These are phyloP conservation scores for Telopea speciosissima DNA, from an alignment of 177 flowering plant species.

Conservation along the genomic window DNA sequence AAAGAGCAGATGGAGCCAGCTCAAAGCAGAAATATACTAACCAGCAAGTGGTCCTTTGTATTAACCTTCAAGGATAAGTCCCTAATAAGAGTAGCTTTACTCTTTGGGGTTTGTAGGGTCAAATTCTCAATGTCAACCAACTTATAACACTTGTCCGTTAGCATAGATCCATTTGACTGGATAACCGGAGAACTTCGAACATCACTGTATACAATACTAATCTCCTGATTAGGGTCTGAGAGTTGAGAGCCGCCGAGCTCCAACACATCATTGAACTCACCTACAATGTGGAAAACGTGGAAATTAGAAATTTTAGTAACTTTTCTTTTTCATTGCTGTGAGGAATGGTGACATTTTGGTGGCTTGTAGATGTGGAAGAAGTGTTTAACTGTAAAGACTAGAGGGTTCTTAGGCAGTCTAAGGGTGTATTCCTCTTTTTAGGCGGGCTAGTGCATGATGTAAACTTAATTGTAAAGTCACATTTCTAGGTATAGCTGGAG, in stretches of 20 bases:
- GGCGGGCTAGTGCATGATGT: too few species aligned
- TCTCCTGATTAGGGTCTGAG: constrained; percentile 38
- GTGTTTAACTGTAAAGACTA: too few species aligned
- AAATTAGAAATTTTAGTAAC: constrained; percentile 3
- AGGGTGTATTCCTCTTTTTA: too few species aligned
- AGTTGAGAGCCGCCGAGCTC: constrained; percentile 33
- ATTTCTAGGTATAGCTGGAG: too few species aligned
- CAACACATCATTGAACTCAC: constrained; percentile 94
- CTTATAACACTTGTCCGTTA: constrained; percentile 23
- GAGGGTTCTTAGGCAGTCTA: too few species aligned
- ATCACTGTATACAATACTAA: constrained; percentile 34
- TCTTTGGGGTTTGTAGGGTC: constrained; percentile 75
- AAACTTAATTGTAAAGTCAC: too few species aligned
- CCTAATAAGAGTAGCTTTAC: constrained; percentile 48
- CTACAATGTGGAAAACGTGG: constrained; percentile 34
- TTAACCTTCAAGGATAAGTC: constrained; percentile 62
- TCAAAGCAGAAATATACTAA: constrained; percentile 21
- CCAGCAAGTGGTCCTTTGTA: constrained; percentile 71
- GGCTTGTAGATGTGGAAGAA: too few species aligned
- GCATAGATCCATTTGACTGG: constrained; percentile 48
- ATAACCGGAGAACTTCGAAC: constrained; percentile 12
- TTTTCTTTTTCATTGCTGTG: too few species aligned
- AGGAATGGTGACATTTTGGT: too few species aligned
- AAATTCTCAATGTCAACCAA: constrained; percentile 59
- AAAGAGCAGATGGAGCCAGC: background rate